Evolutionary conservation across 2,329 filamentous ascomycete genomes (phyloP).

Genomic region (Fusarium sp.): DNA sequence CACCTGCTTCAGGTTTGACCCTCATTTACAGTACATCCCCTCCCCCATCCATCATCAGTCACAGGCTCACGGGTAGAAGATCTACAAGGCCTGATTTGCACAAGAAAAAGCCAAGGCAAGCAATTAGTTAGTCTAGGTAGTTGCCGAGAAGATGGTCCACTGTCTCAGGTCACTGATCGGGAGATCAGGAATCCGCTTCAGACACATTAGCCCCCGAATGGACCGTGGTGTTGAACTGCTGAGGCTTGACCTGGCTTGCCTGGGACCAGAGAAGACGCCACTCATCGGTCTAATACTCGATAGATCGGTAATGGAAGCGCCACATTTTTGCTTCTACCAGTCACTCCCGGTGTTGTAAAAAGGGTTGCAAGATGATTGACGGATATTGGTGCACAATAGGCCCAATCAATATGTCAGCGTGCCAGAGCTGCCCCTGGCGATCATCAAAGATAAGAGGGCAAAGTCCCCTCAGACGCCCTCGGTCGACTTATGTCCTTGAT

Average conservation of each 20-base stretch:
- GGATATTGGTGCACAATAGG: not conserved
- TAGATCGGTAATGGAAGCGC: constrained; percentile 20
- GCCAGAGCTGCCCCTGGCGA: constrained; percentile 15
- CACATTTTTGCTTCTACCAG: constrained; percentile 21
- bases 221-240: not conserved
- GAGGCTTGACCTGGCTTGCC: not conserved
- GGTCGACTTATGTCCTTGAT: not conserved
- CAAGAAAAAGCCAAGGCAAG: constrained; percentile 6
- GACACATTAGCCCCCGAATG: constrained; percentile 7
- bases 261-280: not conserved
- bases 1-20: constrained; percentile 5
- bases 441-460: constrained; percentile 1
- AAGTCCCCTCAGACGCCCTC: not conserved
- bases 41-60: not conserved
- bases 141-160: constrained; percentile 27
- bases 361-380: not conserved
- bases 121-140: not conserved
- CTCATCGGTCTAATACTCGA: constrained; percentile 21
- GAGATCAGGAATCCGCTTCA: constrained; percentile 26
- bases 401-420: constrained; percentile 2
- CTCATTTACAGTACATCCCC: not conserved
- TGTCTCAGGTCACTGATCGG: constrained; percentile 46
- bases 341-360: not conserved
- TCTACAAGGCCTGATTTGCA: constrained; percentile 24
- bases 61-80: constrained; percentile 1